These are phyloP conservation scores for Populus trichocarpa DNA, from an alignment of 441 rosid species.

Conservation along the genomic window DNA sequence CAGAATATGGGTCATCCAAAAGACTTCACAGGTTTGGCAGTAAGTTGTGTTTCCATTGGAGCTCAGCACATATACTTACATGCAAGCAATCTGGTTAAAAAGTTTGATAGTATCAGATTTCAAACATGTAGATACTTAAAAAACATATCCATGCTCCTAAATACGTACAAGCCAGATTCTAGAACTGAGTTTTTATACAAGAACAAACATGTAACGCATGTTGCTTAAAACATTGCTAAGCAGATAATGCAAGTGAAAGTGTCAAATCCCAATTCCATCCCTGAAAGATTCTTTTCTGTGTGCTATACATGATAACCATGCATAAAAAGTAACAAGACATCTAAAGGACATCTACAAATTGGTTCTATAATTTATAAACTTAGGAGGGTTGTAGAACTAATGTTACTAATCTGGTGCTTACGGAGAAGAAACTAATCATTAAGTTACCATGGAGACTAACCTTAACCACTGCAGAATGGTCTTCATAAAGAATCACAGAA, in stretches of 20 bases:
- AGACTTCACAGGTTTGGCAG: too few species aligned
- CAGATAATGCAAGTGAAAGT: not conserved
- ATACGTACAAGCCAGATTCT: not conserved
- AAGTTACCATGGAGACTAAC: conserved; percentile 34
- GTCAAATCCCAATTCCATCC: not conserved
- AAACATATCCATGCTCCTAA: not conserved
- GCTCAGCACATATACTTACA: too few species aligned
- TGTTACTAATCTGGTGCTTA: not conserved
- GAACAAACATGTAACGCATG: not conserved
- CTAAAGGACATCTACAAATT: not conserved
- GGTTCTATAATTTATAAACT: not conserved
- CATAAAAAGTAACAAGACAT: not conserved
- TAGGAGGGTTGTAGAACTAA: not conserved
- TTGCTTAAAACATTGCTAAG: not conserved
- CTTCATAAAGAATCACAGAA: conserved; percentile 33
- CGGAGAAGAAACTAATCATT: too few species aligned
- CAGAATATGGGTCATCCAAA: not conserved
- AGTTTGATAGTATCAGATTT: too few species aligned
- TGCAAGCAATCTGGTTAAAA: not conserved
- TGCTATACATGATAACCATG: not conserved
- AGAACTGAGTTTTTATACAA: not conserved
- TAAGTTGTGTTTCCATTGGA: not conserved
- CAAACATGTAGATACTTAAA: too few species aligned
- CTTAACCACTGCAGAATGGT: conserved; percentile 42
- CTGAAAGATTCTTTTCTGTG: not conserved